These are phyloP conservation scores for Primulina eburnea DNA, from an alignment of 257 asterid genomes.

Conservation along the genomic window DNA sequence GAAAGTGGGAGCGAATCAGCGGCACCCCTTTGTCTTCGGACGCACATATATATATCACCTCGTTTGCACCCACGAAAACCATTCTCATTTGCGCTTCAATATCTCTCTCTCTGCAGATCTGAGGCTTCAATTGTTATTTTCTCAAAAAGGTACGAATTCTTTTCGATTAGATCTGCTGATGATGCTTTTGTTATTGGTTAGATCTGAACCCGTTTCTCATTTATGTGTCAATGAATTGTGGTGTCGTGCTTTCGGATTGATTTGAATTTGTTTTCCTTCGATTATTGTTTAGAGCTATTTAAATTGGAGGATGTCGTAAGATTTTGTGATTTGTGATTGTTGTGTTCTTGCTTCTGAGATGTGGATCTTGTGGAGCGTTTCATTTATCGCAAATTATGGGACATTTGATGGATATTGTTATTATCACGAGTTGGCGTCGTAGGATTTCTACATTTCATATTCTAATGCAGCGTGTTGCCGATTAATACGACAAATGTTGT, in stretches of 20 bases:
- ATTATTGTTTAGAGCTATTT: no score
- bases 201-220: conserved; percentile 19
- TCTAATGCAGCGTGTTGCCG: not conserved
- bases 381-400: not conserved
- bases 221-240: not conserved
- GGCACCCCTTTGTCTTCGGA: not conserved
- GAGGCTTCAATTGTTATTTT: not conserved
- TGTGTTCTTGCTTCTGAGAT: conserved; percentile 11
- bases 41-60: conserved; percentile 25
- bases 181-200: conserved; percentile 4
- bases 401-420: not conserved
- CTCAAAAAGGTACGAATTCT: conserved; percentile 21
- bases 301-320: no score
- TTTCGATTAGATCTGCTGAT: conserved; percentile 14
- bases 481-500: not conserved
- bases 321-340: not conserved
- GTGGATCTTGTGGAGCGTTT: conserved; percentile 16
- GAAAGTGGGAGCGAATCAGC: conserved; percentile 28
- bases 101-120: conserved; percentile 25
- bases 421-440: not conserved
- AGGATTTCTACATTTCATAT: not conserved
- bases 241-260: not conserved
- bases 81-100: conserved; percentile 6
- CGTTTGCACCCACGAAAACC: conserved; percentile 9
- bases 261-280: no score